Conservation (phyloP, 441 rosid genomes). For the Jatropha podagrica region DNA sequence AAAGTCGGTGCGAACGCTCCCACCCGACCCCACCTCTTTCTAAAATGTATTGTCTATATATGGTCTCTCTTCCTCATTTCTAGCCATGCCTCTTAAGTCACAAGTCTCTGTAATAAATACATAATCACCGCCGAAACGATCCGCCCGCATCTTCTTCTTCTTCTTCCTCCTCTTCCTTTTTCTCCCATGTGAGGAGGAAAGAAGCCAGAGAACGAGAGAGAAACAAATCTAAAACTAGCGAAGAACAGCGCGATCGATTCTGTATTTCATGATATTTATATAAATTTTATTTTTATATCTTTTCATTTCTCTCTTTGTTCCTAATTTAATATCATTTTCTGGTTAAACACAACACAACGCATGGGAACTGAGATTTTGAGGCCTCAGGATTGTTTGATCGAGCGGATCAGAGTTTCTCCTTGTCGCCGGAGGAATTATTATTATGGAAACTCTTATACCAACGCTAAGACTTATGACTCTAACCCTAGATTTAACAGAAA, state of each 20-base stretch:
- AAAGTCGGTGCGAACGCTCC: slow-evolving; percentile 10
- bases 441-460: slow-evolving; percentile 4
- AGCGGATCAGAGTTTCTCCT: slow-evolving; percentile 45
- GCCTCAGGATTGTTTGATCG: slow-evolving; percentile 63
- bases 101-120: background rate
- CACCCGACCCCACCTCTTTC: slow-evolving; percentile 4
- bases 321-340: background rate
- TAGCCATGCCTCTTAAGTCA: slow-evolving; percentile 1
- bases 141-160: background rate
- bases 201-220: background rate
- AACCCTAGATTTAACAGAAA: slow-evolving; percentile 40
- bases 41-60: background rate
- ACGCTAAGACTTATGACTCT: background rate
- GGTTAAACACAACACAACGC: background rate
- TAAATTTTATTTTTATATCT: background rate
- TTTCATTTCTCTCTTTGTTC: background rate
- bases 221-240: background rate
- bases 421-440: slow-evolving; percentile 44
- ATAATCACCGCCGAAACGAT: too few relatives aligned
- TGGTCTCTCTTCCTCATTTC: background rate
- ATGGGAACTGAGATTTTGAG: slow-evolving; percentile 80
- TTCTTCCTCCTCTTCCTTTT: background rate
- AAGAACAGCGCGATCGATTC: background rate
- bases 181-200: background rate
- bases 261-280: background rate